A percentile compares a stretch with the other conserved stretches of the same genome.
These are phyloP conservation scores for Ramaria rubella DNA, from an alignment of 768 basidiomycete genomes.

Conservation along the genomic window DNA sequence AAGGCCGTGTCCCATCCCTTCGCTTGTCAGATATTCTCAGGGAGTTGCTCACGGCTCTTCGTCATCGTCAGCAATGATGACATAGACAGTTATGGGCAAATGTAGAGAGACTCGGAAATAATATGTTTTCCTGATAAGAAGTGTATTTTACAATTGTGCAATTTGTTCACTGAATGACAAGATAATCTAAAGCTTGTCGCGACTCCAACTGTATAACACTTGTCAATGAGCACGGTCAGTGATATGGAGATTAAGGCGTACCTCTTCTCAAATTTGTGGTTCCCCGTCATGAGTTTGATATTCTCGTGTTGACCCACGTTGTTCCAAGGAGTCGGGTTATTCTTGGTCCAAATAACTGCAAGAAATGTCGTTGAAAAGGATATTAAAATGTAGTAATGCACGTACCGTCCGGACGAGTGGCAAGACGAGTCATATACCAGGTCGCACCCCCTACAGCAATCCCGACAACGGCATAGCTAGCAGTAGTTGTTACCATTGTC, in stretches of 20 bases:
- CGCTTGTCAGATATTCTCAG: no score
- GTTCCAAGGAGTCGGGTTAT: constrained; percentile 89
- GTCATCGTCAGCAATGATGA: no score
- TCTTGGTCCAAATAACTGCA: constrained; percentile 53
- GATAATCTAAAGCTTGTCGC: constrained; percentile 56
- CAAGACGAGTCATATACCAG: constrained; percentile 65
- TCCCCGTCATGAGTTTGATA: constrained; percentile 62
- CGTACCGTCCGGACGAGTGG: constrained; percentile 39
- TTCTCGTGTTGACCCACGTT: constrained; percentile 67
- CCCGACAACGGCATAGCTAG: constrained; percentile 45
- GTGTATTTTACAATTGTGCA: not conserved
- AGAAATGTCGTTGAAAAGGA: not conserved
- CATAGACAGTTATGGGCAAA: no score
- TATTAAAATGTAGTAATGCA: not conserved
- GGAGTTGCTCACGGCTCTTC: no score
- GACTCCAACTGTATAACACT: constrained; percentile 51
- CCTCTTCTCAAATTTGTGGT: constrained; percentile 74
- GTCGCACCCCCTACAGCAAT: constrained; percentile 45
- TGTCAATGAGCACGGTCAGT: constrained; percentile 9
- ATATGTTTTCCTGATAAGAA: not conserved
- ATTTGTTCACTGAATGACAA: not conserved
- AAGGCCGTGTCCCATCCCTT: no score
- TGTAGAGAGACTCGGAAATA: no score
- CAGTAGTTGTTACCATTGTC: not conserved
- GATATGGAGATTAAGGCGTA: constrained; percentile 28